Conservation (phyloP, 805 yeast species). For the Danielia reshetovae region DNA sequence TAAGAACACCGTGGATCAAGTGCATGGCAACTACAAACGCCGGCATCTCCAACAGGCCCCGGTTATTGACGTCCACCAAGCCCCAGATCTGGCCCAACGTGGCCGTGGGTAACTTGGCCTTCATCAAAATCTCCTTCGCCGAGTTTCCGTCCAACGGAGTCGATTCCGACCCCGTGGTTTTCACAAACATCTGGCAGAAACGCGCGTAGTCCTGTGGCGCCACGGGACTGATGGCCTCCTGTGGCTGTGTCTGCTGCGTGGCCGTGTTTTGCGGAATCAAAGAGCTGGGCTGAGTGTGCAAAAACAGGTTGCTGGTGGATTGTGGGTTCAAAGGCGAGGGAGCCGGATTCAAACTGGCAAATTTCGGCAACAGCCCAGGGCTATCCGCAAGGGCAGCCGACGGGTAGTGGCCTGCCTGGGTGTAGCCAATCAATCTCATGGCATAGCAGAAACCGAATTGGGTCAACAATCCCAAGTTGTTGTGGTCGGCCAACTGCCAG, state of each 20-base stretch:
- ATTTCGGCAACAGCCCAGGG: conserved; percentile 65
- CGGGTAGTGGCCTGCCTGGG: conserved; percentile 66
- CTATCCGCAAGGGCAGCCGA: conserved; percentile 48
- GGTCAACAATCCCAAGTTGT: conserved; percentile 78
- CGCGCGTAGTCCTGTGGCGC: conserved; percentile 55
- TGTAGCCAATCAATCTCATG: conserved; percentile 83
- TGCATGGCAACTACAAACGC: conserved; percentile 95
- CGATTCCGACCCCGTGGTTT: conserved; percentile 51
- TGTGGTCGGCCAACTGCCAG: conserved; percentile 93
- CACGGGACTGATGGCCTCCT: conserved; percentile 33
- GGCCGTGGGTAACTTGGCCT: conserved; percentile 79
- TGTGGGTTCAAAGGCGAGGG: conserved; percentile 28
- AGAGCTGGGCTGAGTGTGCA: conserved; percentile 41
- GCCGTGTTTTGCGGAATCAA: conserved; percentile 30
- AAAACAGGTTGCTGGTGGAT: conserved; percentile 34
- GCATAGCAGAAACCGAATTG: conserved; percentile 81
- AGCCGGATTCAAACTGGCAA: conserved; percentile 34
- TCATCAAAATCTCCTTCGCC: conserved; percentile 82
- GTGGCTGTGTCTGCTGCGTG: conserved; percentile 27
- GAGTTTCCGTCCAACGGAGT: conserved; percentile 68
- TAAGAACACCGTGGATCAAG: conserved; percentile 76
- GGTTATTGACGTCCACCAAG: conserved; percentile 70
- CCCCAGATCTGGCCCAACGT: conserved; percentile 86
- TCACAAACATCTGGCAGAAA: conserved; percentile 70
- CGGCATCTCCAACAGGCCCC: conserved; percentile 67